Conservation (phyloP, 495 filamentous ascomycete genomes). For the Aspergillus biplanus region DNA sequence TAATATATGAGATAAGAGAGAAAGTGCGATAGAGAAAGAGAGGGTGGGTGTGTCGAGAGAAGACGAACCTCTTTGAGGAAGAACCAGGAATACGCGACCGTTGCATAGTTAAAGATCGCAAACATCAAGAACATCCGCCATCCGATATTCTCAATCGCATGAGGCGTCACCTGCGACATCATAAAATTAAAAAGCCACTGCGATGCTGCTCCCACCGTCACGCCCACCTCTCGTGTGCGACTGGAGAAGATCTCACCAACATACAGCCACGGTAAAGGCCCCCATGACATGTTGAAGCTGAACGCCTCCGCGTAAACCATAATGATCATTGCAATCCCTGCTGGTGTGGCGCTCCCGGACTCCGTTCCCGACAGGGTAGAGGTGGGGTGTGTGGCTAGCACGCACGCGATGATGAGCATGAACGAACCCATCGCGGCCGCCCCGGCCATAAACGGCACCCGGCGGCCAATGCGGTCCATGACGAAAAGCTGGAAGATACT, state of each 20-base stretch:
- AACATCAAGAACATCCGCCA: slow-evolving; percentile 61
- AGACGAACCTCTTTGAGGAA: slow-evolving; percentile 49
- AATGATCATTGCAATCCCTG: slow-evolving; percentile 51
- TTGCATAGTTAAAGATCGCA: slow-evolving; percentile 54
- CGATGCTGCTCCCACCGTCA: slow-evolving; percentile 50
- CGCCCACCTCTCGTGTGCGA: slow-evolving; percentile 52
- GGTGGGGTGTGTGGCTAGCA: slow-evolving; percentile 49
- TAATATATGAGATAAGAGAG: neutral
- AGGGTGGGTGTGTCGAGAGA: neutral
- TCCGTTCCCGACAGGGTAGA: slow-evolving; percentile 25
- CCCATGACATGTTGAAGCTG: slow-evolving; percentile 49
- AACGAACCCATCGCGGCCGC: slow-evolving; percentile 54
- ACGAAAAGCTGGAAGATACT: slow-evolving; percentile 49
- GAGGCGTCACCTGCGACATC: slow-evolving; percentile 56
- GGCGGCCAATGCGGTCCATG: slow-evolving; percentile 56
- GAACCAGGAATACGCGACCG: slow-evolving; percentile 49
- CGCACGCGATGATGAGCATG: slow-evolving; percentile 56
- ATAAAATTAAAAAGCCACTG: slow-evolving; percentile 63
- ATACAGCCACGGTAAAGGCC: slow-evolving; percentile 42
- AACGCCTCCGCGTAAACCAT: slow-evolving; percentile 56
- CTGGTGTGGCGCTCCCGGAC: slow-evolving; percentile 28
- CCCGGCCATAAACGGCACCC: slow-evolving; percentile 56
- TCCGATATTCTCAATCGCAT: slow-evolving; percentile 53
- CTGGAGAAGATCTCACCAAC: slow-evolving; percentile 57
- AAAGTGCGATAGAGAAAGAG: neutral